Evolutionary conservation across 2,329 filamentous ascomycete genomes (phyloP).

Genomic region (Sphaerostilbella broomeana): DNA sequence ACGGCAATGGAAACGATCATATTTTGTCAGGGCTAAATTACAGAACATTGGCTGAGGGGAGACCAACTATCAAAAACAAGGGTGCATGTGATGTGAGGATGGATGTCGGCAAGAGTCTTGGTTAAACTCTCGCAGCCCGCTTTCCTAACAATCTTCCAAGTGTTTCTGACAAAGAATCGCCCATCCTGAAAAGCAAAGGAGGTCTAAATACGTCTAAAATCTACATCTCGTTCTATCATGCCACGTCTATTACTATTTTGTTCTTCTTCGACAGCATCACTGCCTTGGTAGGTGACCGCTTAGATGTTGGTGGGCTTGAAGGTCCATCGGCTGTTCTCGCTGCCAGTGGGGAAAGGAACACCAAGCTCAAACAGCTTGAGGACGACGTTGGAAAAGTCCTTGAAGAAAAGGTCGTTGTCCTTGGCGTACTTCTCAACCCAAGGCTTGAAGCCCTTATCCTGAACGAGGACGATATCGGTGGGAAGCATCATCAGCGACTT

Average conservation of each 20-base stretch:
- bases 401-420: conserved; percentile 88
- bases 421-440: conserved; percentile 83
- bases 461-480: conserved; percentile 77
- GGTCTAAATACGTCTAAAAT: conserved; percentile 2
- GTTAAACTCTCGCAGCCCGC: no score
- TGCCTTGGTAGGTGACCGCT: not conserved
- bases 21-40: not conserved
- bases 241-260: not conserved
- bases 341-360: conserved; percentile 71
- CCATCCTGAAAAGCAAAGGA: not conserved
- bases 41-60: not conserved
- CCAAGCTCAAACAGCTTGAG: conserved; percentile 87
- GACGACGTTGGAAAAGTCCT: conserved; percentile 76
- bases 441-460: conserved; percentile 80
- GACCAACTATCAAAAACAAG: not conserved
- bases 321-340: conserved; percentile 48
- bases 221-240: no score
- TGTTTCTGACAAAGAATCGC: not conserved
- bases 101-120: not conserved
- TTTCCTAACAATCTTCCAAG: no score
- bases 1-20: not conserved
- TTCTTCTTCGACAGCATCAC: not conserved
- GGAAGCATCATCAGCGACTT: conserved; percentile 97
- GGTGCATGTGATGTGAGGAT: not conserved
- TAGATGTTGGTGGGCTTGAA: conserved; percentile 51